A percentile compares a stretch with the other conserved stretches of the same genome.
phyloP scores from a whole-genome alignment of 768 basidiomycete species.

The Rhodotorula kratochvilovae region DNA sequence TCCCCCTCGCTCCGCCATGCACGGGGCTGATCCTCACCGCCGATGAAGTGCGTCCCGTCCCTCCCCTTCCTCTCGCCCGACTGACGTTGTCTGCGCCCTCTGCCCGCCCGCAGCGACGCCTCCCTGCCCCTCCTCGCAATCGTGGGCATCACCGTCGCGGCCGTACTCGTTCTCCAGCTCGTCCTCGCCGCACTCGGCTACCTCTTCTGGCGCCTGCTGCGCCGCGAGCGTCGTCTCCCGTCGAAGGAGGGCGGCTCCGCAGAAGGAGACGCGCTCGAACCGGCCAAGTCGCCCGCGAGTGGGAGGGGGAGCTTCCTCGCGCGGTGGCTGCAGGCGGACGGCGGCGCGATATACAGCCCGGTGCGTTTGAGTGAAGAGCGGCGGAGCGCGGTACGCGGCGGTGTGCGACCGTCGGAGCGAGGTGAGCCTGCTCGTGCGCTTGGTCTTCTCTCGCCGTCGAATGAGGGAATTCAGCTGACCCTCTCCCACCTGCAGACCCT shows the following conservation, averaged over 20 bases:
- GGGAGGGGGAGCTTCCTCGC: conserved; percentile 5
- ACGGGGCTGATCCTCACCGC: neutral
- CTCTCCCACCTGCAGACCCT: no score
- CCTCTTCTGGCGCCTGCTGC: neutral
- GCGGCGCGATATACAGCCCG: neutral
- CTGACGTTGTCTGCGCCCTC: neutral
- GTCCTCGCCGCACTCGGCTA: conserved; percentile 1
- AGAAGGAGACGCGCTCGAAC: neutral
- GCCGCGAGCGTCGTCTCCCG: no score
- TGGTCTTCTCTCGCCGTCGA: no score
- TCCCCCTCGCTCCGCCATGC: no score
- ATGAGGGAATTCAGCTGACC: no score
- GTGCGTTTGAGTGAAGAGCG: neutral
- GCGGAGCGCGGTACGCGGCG: no score
- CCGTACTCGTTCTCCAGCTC: neutral
- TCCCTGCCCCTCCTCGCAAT: neutral
- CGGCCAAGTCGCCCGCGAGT: neutral
- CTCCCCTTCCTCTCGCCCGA: neutral
- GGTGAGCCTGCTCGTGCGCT: neutral
- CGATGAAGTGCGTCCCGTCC: no score
- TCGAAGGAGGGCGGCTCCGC: neutral
- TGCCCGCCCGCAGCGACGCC: neutral
- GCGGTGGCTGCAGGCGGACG: conserved; percentile 1
- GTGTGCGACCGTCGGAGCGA: no score
- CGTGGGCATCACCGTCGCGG: conserved; percentile 9